Evolutionary conservation across 108 stramenopile species (phyloP).

Genomic region (Seminavis robusta): DNA sequence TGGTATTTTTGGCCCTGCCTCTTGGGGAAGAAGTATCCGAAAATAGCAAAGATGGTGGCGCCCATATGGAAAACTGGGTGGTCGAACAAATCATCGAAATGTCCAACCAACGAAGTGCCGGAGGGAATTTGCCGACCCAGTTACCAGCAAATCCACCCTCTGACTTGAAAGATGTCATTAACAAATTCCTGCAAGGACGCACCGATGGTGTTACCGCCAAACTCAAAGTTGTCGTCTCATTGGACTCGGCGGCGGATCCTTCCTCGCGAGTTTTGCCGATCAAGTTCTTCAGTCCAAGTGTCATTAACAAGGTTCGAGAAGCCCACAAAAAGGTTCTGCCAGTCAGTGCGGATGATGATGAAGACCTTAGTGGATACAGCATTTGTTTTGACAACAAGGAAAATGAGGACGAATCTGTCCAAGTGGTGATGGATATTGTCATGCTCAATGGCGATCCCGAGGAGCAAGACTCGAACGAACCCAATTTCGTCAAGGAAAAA

Average conservation of each 20-base stretch:
- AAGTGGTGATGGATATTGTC: constrained; percentile 69
- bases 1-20: constrained; percentile 72
- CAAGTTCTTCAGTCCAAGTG: constrained; percentile 55
- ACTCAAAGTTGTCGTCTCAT: neutral
- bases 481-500: constrained; percentile 31
- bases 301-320: constrained; percentile 71
- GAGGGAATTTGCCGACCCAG: constrained; percentile 19
- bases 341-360: constrained; percentile 13
- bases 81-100: constrained; percentile 57
- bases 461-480: constrained; percentile 29
- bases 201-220: constrained; percentile 41
- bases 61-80: constrained; percentile 66
- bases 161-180: constrained; percentile 41
- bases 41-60: constrained; percentile 37
- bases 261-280: no score
- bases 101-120: constrained; percentile 43
- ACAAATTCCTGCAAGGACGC: constrained; percentile 46
- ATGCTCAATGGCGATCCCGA: constrained; percentile 64
- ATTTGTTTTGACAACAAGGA: constrained; percentile 61
- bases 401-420: constrained; percentile 41
- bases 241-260: no score
- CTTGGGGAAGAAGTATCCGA: constrained; percentile 15
- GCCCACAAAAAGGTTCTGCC: constrained; percentile 22
- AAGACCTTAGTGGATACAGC: constrained; percentile 50
- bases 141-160: constrained; percentile 54